These are phyloP conservation scores for Trichoderma oligosporum DNA, from an alignment of 2,329 filamentous ascomycete genomes.

Conservation along the genomic window DNA sequence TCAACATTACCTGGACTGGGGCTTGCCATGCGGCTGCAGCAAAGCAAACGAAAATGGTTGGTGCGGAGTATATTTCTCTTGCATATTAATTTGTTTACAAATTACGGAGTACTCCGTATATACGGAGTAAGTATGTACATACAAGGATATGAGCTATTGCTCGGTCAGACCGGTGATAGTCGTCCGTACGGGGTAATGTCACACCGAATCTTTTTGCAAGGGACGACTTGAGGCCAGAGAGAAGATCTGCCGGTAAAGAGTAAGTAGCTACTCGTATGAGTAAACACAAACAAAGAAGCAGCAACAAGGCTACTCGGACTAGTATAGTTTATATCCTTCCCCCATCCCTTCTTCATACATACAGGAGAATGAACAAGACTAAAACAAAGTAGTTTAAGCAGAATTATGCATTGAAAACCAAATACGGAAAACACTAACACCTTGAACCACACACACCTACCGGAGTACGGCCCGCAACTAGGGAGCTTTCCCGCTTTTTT, in stretches of 20 bases:
- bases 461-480: slow-evolving; percentile 10
- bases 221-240: neutral
- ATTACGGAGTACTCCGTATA: no score
- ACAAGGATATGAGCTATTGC: no score
- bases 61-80: neutral
- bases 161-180: no score
- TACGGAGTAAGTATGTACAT: no score
- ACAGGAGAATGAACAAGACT: slow-evolving; percentile 13
- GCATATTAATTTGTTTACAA: no score
- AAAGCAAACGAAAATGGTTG: neutral
- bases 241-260: neutral
- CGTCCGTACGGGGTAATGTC: no score
- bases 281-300: no score
- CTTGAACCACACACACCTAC: slow-evolving; percentile 17
- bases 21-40: neutral
- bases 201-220: neutral
- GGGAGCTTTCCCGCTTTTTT: neutral
- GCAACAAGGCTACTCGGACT: no score
- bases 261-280: no score
- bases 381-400: slow-evolving; percentile 4
- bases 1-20: neutral
- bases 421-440: slow-evolving; percentile 7
- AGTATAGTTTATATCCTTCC: no score
- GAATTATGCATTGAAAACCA: slow-evolving; percentile 9
- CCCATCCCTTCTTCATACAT: slow-evolving; percentile 1